These are phyloP conservation scores for Aspergillus indologenus DNA, from an alignment of 495 filamentous ascomycete species.

Conservation along the genomic window DNA sequence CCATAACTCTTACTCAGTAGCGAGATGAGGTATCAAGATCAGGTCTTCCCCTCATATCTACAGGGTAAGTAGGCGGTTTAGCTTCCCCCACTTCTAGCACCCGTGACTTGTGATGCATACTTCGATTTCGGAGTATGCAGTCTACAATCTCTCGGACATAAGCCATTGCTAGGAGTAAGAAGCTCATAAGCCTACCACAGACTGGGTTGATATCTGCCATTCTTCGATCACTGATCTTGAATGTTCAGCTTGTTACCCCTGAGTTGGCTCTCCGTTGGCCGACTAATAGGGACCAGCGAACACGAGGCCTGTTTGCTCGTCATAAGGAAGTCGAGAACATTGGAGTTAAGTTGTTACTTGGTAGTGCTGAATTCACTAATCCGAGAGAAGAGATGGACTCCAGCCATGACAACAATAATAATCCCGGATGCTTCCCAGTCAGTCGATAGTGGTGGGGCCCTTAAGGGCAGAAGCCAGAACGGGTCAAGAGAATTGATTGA, in stretches of 20 bases:
- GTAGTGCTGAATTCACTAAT: slow-evolving; percentile 9
- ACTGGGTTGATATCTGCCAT: too few species aligned
- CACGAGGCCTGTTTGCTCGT: background rate
- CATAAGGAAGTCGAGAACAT: background rate
- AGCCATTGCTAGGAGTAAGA: background rate
- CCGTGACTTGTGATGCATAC: background rate
- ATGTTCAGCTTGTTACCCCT: background rate
- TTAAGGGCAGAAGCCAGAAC: slow-evolving; percentile 1
- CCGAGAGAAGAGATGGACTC: slow-evolving; percentile 14
- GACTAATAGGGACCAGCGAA: background rate
- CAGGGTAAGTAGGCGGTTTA: background rate
- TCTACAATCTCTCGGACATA: background rate
- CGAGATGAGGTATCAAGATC: background rate
- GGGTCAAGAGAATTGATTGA: slow-evolving; percentile 19
- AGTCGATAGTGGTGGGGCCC: slow-evolving; percentile 6
- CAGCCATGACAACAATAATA: slow-evolving; percentile 2
- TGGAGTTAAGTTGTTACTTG: slow-evolving; percentile 1
- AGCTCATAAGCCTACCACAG: background rate
- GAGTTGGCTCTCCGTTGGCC: background rate
- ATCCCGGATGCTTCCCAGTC: slow-evolving; percentile 5
- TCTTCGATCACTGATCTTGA: too few species aligned
- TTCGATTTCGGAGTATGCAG: background rate
- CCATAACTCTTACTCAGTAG: background rate
- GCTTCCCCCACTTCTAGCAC: background rate
- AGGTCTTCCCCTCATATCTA: background rate